Evolutionary conservation across 1,284 basidiomycete species (phyloP), one percentile per base, ranked within the genome.

Genomic region (Rhizopogon parksii): DNA sequence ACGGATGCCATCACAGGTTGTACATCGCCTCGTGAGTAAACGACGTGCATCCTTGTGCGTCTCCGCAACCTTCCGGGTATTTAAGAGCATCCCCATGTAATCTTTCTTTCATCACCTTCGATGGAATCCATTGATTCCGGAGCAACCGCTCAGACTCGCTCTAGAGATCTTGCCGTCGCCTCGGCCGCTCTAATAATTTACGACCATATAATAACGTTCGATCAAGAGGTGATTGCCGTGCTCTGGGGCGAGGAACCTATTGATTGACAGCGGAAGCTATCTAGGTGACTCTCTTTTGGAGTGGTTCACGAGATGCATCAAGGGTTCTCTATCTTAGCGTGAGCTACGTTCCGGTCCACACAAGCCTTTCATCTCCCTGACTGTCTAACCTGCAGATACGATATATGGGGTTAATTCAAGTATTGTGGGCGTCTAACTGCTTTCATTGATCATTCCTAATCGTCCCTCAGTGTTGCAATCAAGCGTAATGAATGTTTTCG

Each of bases 201-300:
- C 12, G 54, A 55, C 37, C 48, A 55, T 40, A 7, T 47, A 5
- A 42, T 50, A 24, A 54, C 54, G 6, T 45, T 54, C 7, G 48
- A 40, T 8, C 17, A 55, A 17, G 54, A 55, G 45, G 52, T 50
- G 19, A 34, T 43, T 40, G 11, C 8, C 6, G 9, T 37, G 12
- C 4, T 12, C 12, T 7, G 17, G 8, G 6, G n/a, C 11, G 9
- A 11, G 2, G n/a, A 21, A 12, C 17, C 25, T 19, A n/a, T 42
- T 27, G 37, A 15, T 17, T 9, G 27, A 32, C 9, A 19, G 21
- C 21, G 21, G 21, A 24, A 24, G 21, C 5, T 32, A 5, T n/a
- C 36, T 24, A 55, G 53, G 47, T 50, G 21, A 27, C 19, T 25
- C 24, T 45, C n/a, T 55, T 55, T 30, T 55, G 54, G 54, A 30